Conservation (phyloP, 164 flowering plant genomes). For the Vitis vinifera region DNA sequence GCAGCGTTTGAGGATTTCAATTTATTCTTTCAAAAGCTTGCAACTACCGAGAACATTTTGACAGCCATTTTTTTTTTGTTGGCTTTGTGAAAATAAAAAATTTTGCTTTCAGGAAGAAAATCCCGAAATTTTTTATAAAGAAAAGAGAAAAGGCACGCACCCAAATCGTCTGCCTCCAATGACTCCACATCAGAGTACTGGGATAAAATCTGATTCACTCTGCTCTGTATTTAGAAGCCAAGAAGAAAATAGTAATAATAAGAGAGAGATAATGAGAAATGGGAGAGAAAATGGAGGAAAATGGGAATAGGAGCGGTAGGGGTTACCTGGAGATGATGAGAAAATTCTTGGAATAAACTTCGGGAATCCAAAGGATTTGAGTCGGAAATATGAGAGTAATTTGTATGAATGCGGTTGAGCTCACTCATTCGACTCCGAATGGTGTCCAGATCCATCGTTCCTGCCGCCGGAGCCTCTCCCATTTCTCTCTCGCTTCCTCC, state of each 20-base stretch:
- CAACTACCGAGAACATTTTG: no score
- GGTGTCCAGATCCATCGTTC: constrained; percentile 20
- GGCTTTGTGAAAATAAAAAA: background rate
- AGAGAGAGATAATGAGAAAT: background rate
- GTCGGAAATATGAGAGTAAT: background rate
- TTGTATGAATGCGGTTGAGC: constrained; percentile 21
- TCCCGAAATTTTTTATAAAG: background rate
- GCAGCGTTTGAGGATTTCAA: no score
- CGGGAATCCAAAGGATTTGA: constrained; percentile 16
- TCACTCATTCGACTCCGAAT: constrained; percentile 40
- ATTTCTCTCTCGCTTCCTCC: constrained; percentile 4
- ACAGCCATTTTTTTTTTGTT: no score
- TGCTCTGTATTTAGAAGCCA: constrained; percentile 24
- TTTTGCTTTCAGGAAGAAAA: background rate
- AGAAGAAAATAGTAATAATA: background rate
- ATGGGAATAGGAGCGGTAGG: no score
- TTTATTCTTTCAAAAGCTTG: no score
- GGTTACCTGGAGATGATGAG: constrained; percentile 36
- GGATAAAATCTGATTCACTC: constrained; percentile 28
- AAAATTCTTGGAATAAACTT: constrained; percentile 26
- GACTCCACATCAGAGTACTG: constrained; percentile 32
- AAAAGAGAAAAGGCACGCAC: constrained; percentile 2
- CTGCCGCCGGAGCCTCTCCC: constrained; percentile 11
- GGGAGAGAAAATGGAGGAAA: background rate
- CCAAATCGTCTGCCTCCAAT: constrained; percentile 33